Evolutionary conservation across 2,329 filamentous ascomycete genomes (phyloP).

Genomic region (Xylariaceae sp.): DNA sequence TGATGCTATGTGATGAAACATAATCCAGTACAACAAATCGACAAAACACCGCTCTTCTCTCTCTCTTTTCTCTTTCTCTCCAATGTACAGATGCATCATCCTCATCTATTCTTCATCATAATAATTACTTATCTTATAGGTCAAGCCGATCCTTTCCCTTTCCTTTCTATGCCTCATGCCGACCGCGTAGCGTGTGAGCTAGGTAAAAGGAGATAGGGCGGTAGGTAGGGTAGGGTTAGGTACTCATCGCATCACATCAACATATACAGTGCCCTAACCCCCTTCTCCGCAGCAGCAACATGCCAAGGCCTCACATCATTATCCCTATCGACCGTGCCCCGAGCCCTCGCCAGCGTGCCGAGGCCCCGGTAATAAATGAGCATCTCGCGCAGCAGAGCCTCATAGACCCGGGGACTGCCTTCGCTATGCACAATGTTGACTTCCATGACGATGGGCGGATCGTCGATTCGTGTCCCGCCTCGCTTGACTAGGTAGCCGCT

Average conservation of each 20-base stretch:
- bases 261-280: slow-evolving; percentile 60
- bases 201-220: background rate
- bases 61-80: too few relatives aligned
- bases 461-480: slow-evolving; percentile 51
- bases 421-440: slow-evolving; percentile 61
- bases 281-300: slow-evolving; percentile 67
- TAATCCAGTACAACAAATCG: too few relatives aligned
- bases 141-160: too few relatives aligned
- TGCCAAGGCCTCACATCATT: slow-evolving; percentile 72
- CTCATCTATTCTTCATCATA: too few relatives aligned
- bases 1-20: slow-evolving; percentile 11
- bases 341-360: slow-evolving; percentile 63
- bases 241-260: slow-evolving; percentile 58
- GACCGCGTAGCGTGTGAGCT: too few relatives aligned
- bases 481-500: slow-evolving; percentile 66
- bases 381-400: slow-evolving; percentile 66
- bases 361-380: slow-evolving; percentile 65
- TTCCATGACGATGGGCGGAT: slow-evolving; percentile 58
- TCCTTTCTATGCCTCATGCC: too few relatives aligned
- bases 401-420: slow-evolving; percentile 51
- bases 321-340: slow-evolving; percentile 57
- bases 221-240: background rate
- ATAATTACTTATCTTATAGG: too few relatives aligned
- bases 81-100: slow-evolving; percentile 13
- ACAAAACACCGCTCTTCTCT: too few relatives aligned